Conservation (phyloP, 2,329 filamentous ascomycete species). For the Ceratocystis albifundus region DNA sequence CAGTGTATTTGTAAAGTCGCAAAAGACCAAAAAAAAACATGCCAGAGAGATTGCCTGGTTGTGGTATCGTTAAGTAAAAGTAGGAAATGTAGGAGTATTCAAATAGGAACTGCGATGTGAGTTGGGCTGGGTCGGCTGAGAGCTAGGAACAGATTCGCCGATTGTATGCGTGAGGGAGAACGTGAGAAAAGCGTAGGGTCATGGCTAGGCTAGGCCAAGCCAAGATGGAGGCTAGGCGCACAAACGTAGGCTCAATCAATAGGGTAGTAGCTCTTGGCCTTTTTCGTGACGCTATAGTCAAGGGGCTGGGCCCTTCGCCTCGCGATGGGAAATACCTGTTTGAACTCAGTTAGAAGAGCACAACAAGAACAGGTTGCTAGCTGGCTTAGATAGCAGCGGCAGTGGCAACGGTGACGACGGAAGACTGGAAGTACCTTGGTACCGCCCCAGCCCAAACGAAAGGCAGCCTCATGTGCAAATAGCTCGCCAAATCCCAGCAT, state of each 20-base stretch:
- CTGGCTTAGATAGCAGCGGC: background rate
- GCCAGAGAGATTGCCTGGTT: background rate
- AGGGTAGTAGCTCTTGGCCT: conserved; percentile 21
- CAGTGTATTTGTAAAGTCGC: background rate
- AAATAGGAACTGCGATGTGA: background rate
- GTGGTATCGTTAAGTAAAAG: conserved; percentile 15
- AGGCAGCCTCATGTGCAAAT: conserved; percentile 91
- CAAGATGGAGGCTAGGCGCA: too few relatives aligned
- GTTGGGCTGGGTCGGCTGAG: background rate
- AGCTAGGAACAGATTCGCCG: background rate
- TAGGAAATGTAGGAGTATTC: background rate
- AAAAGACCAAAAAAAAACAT: background rate
- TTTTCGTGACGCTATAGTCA: conserved; percentile 56
- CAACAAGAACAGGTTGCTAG: conserved; percentile 18
- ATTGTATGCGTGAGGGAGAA: background rate
- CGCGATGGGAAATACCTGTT: conserved; percentile 46
- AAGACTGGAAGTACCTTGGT: conserved; percentile 58
- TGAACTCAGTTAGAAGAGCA: conserved; percentile 19
- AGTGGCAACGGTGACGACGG: conserved; percentile 26
- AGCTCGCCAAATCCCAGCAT: conserved; percentile 97
- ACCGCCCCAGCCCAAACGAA: conserved; percentile 80
- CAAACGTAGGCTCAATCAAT: conserved; percentile 9
- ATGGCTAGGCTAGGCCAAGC: background rate
- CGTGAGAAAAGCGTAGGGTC: background rate
- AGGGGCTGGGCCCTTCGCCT: conserved; percentile 54